A percentile compares a stretch with the other conserved stretches of the same genome.
phyloP scores from a whole-genome alignment of 2,329 filamentous ascomycete genomes.

The Fusarium staphyleae region DNA sequence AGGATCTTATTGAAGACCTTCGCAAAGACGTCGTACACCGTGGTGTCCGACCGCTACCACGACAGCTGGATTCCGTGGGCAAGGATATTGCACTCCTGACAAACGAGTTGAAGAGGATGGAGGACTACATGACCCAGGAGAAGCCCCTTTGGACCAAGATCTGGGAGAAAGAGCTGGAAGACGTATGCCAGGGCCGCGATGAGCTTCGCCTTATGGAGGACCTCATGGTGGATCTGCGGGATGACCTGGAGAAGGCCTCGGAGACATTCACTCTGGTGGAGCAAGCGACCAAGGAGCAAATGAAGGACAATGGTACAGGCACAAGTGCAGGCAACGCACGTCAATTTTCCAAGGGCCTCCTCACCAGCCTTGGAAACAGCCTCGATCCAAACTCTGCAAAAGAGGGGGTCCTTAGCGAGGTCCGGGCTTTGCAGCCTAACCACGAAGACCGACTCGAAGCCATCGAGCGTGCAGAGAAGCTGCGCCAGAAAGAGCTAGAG shows the following conservation, averaged over 20 bases:
- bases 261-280: slow-evolving; percentile 96
- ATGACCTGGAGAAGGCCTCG: slow-evolving; percentile 92
- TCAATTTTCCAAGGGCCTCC: slow-evolving; percentile 63
- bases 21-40: slow-evolving; percentile 95
- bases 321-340: slow-evolving; percentile 59
- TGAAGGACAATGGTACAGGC: slow-evolving; percentile 72
- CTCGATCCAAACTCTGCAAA: slow-evolving; percentile 82
- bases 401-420: slow-evolving; percentile 90
- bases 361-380: slow-evolving; percentile 60
- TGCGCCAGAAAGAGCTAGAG: slow-evolving; percentile 87
- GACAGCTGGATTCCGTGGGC: slow-evolving; percentile 86
- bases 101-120: slow-evolving; percentile 90
- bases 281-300: slow-evolving; percentile 97
- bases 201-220: slow-evolving; percentile 97
- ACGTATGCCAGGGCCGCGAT: slow-evolving; percentile 94
- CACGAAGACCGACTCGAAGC: slow-evolving; percentile 93
- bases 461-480: slow-evolving; percentile 95
- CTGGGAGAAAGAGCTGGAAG: slow-evolving; percentile 96
- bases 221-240: slow-evolving; percentile 86
- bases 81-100: slow-evolving; percentile 85
- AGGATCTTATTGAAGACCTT: slow-evolving; percentile 94
- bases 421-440: slow-evolving; percentile 91
- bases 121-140: slow-evolving; percentile 89
- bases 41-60: slow-evolving; percentile 87
- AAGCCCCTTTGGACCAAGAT: slow-evolving; percentile 99